Conservation (phyloP, 805 yeast species). For the Blastobotrys parvus region DNA sequence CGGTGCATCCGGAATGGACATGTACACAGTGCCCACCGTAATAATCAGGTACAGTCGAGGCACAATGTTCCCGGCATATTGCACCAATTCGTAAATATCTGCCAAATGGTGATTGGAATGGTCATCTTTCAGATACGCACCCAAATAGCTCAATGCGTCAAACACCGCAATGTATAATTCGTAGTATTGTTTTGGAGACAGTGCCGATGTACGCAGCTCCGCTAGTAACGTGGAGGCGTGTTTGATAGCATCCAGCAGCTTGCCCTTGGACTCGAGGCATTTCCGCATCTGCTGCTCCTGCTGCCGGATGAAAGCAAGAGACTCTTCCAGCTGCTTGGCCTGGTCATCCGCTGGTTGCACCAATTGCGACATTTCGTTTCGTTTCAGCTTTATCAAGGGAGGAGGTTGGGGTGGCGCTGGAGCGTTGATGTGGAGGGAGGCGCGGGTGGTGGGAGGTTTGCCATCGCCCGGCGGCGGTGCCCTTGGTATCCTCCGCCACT, state of each 20-base stretch:
- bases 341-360: slow-evolving; percentile 11
- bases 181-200: slow-evolving; percentile 87
- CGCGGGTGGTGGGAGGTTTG: no score
- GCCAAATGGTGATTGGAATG: slow-evolving; percentile 70
- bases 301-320: slow-evolving; percentile 48
- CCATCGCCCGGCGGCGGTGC: no score
- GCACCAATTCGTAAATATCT: slow-evolving; percentile 89
- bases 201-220: slow-evolving; percentile 66
- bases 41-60: slow-evolving; percentile 93
- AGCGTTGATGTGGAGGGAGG: no score
- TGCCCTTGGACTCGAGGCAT: slow-evolving; percentile 57
- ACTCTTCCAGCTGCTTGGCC: slow-evolving; percentile 33
- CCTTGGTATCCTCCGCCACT: no score
- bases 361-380: no score
- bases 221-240: slow-evolving; percentile 76
- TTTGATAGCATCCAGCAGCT: slow-evolving; percentile 78
- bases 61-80: slow-evolving; percentile 82
- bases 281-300: slow-evolving; percentile 72
- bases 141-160: slow-evolving; percentile 68
- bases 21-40: slow-evolving; percentile 85
- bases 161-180: slow-evolving; percentile 78
- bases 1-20: slow-evolving; percentile 72
- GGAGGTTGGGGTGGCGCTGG: no score
- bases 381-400: no score
- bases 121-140: slow-evolving; percentile 54